Base-by-base conservation (phyloP, 805 yeast species). In the Wickerhamomyces tratensis region DNA sequence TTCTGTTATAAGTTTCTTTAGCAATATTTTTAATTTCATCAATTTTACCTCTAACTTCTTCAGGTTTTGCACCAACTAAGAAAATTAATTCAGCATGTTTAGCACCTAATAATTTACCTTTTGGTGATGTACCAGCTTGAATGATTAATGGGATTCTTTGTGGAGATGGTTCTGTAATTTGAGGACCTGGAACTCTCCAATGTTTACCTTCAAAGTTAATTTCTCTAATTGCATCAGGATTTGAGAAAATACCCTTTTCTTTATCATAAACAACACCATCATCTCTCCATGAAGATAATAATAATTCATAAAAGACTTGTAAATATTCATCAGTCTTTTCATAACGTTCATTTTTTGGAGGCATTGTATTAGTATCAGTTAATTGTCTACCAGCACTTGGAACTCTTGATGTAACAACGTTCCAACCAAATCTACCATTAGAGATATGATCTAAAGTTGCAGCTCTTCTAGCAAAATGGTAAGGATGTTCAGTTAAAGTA, bases 401-500 rank as follows among this genome's bases (percentile, higher is more conserved):
- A 40, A 67, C 50, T 38, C 64, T 62, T 5, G 69, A 63, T 7
- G 69, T 61, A 33, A 67, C 72, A 15, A 67, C 59, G 45, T 67
- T 67, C 72, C 72, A 67, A 20, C 71, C 72, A 41, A 67, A 49
- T 45, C 72, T 57, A 10, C 72, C 72, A 13, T 57, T 56, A 6
- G 69, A 59, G 40, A 67, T 57, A 40, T 66, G 67, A 45, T 67
- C 72, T 37, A 67, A 53, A 1, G 72, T 67, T 11, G 69, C 65
- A 37, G 64, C 46, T 38, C 71, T 53, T 46, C 70, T 52, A 14
- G 69, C 64, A 36, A 67, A 56, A 47, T 60, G 66, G 39, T 63
- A 66, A 1, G 71, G 71, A 15, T 58, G 60, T 39, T 67, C 72
- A 42, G 65, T 64, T 29, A 68, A 61, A 6, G 71, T 67, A 7